Percentiles rank a stretch among this genome's conserved stretches.
Evolutionary conservation across 768 basidiomycete genomes (phyloP).

Genomic region (Lyophyllum atratum): DNA sequence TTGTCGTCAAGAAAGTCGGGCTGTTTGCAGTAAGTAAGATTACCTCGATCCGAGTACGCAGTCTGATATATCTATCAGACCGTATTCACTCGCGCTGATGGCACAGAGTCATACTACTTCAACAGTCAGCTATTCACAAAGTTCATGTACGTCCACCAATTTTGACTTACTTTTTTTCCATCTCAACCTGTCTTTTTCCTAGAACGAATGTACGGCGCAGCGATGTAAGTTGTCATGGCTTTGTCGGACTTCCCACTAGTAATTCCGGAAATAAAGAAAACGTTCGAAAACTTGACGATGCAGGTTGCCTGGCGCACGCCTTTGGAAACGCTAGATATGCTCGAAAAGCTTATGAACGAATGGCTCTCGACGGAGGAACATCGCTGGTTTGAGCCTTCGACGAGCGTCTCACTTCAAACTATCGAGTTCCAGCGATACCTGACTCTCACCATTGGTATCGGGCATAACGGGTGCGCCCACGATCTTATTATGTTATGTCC

Average conservation of each 20-base stretch:
- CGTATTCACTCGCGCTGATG: slow-evolving; percentile 69
- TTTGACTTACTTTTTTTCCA: neutral
- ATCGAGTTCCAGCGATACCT: slow-evolving; percentile 69
- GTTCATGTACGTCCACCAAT: slow-evolving; percentile 57
- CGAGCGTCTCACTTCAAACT: slow-evolving; percentile 60
- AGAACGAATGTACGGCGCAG: slow-evolving; percentile 77
- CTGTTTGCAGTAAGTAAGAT: slow-evolving; percentile 60
- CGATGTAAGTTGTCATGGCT: slow-evolving; percentile 41
- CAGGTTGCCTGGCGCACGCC: slow-evolving; percentile 80
- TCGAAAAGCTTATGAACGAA: slow-evolving; percentile 67
- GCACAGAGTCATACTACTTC: slow-evolving; percentile 80
- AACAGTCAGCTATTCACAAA: slow-evolving; percentile 76
- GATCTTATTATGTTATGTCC: neutral
- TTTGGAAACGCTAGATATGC: slow-evolving; percentile 65
- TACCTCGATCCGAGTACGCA: neutral
- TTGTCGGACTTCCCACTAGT: neutral
- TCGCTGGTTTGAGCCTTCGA: slow-evolving; percentile 74
- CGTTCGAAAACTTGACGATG: slow-evolving; percentile 64
- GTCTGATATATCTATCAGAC: slow-evolving; percentile 40
- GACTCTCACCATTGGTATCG: slow-evolving; percentile 68
- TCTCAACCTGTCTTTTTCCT: neutral
- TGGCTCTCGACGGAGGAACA: slow-evolving; percentile 83
- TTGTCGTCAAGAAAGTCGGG: slow-evolving; percentile 80
- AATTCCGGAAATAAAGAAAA: slow-evolving; percentile 48
- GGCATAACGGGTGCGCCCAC: slow-evolving; percentile 46